Evolutionary conservation across 371 early-diverging fungal species (phyloP).

Genomic region (Mucor mucedo): DNA sequence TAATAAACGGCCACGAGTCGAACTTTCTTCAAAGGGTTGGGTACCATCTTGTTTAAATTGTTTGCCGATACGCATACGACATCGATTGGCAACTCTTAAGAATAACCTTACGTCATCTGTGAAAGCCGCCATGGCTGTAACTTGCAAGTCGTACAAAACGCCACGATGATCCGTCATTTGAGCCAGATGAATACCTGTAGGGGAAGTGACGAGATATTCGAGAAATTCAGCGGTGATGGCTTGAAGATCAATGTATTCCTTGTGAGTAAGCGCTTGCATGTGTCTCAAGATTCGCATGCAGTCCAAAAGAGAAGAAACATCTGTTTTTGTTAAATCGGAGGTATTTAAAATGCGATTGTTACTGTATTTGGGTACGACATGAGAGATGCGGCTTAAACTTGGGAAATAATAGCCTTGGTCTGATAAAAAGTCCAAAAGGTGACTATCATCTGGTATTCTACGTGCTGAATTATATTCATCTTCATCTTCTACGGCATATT

Average conservation of each 20-base stretch:
- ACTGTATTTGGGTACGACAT: slow-evolving; percentile 58
- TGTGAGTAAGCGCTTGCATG: slow-evolving; percentile 63
- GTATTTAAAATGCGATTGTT: slow-evolving; percentile 45
- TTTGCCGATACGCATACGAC: slow-evolving; percentile 66
- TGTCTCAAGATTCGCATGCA: slow-evolving; percentile 60
- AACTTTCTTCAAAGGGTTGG: slow-evolving; percentile 47
- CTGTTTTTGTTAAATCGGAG: slow-evolving; percentile 49
- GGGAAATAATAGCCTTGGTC: slow-evolving; percentile 73
- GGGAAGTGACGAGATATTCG: slow-evolving; percentile 64
- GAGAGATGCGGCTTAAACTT: slow-evolving; percentile 59
- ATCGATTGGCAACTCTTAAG: slow-evolving; percentile 65
- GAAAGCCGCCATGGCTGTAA: slow-evolving; percentile 65
- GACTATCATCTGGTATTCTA: slow-evolving; percentile 57
- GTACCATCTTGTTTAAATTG: slow-evolving; percentile 45
- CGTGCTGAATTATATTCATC: slow-evolving; percentile 53
- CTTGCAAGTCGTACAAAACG: slow-evolving; percentile 68
- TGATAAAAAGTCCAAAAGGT: slow-evolving; percentile 60
- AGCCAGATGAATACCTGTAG: slow-evolving; percentile 63
- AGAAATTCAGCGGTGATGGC: slow-evolving; percentile 61
- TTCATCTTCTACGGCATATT: slow-evolving; percentile 59
- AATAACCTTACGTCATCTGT: slow-evolving; percentile 68
- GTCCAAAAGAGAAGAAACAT: slow-evolving; percentile 61
- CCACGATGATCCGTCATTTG: slow-evolving; percentile 70
- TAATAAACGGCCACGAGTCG: slow-evolving; percentile 21
- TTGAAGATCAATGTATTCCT: slow-evolving; percentile 65